Percentiles rank a stretch among this genome's conserved stretches.
These are phyloP conservation scores for Vitis labrusca DNA, from an alignment of 164 flowering plant genomes.

Conservation along the genomic window DNA sequence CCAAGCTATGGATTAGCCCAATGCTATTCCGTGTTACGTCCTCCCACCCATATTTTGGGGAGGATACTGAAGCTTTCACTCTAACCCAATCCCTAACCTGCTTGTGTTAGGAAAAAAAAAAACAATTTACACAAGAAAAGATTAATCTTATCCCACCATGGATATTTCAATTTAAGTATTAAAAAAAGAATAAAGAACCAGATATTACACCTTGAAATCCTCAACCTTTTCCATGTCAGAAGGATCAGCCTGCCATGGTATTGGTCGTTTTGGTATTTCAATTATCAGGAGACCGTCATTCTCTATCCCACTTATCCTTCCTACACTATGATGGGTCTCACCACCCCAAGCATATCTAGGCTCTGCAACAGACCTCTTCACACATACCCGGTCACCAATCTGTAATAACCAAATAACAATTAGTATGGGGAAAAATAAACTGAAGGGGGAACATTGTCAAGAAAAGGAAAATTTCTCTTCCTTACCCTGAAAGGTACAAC, in stretches of 20 bases:
- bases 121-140: background rate
- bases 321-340: conserved; percentile 98
- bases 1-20: conserved; percentile 90
- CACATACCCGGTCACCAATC: conserved; percentile 96
- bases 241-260: conserved; percentile 99
- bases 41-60: conserved; percentile 99
- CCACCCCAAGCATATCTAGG: conserved; percentile 99
- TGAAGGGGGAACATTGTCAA: background rate
- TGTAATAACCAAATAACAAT: conserved; percentile 24
- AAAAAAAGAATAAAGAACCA: conserved; percentile 2
- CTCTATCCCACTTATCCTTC: conserved; percentile 86
- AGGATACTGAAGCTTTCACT: conserved; percentile 88
- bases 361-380: conserved; percentile 96
- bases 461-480: background rate
- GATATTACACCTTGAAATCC: conserved; percentile 72
- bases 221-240: conserved; percentile 99
- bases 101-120: conserved; percentile 1
- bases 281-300: conserved; percentile 88
- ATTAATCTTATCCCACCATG: background rate
- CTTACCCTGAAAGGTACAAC: conserved; percentile 89
- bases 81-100: conserved; percentile 99
- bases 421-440: background rate
- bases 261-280: conserved; percentile 88
- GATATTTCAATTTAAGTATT: background rate
- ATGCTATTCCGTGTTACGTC: conserved; percentile 81